Evolutionary conservation across 495 filamentous ascomycete species (phyloP), one percentile per base, ranked within the genome.

Genomic region (Daldinia concentrica): DNA sequence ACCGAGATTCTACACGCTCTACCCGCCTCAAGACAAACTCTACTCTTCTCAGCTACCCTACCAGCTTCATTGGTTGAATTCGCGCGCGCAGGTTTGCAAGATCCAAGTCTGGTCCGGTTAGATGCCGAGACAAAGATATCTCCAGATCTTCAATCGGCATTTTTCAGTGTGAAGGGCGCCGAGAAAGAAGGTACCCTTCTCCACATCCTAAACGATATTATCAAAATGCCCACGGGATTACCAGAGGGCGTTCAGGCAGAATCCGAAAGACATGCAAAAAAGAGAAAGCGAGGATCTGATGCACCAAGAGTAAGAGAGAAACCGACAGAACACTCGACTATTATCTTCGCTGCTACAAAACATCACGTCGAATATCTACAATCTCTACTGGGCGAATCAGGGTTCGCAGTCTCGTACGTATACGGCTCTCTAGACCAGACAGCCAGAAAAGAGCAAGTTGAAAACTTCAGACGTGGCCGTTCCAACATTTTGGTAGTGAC

Each of bases 281-380:
- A 94, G 77, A 85, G 91, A 64, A 94, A 94, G 80, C 83, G 91
- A 61, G 84, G 84, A 4, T 80, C 78, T 1, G 81, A 86, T 55
- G 81, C 76, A 4, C 68, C 78, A 24, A 85, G 86, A 52, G 81
- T 70, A 6, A 78, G 76, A 41, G 82, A 84, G 30, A 89, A 89
- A 58, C 90, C 91, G 3, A 91, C 90, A 0, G 83, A 88, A 51
- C 88, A 97, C 77, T 96, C 95, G 0, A 99, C 95, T 0, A 97
- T 99, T 65, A 81, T 99, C 15, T 99, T 99, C 78, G 86, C 91
- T 1, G 93, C 95, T 7, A 98, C 95, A 0, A 98, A 98, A 74
- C 95, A 98, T 79, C 93, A 98, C 72, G 95, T 99, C n/a, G 95
- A 99, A 73, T 98, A 97, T 78, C 79, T 99, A 6, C 87, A 91